phyloP scores from a whole-genome alignment of 1,284 basidiomycete genomes.

The Pseudozyma sp. region DNA sequence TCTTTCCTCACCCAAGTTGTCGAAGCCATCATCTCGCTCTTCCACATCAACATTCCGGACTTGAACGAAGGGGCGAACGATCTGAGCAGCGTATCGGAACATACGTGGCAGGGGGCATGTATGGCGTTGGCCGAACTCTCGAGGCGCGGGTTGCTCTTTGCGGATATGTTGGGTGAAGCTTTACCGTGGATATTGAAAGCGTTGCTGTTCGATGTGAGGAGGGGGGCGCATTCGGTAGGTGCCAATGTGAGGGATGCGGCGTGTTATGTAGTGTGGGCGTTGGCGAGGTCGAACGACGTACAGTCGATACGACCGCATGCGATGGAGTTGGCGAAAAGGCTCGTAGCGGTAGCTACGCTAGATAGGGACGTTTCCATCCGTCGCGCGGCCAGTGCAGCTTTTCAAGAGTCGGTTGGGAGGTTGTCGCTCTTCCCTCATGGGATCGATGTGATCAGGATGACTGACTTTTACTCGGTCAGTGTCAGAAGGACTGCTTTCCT shows the following conservation, averaged over 20 bases:
- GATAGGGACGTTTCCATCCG: slow-evolving; percentile 95
- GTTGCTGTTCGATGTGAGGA: slow-evolving; percentile 89
- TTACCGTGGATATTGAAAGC: slow-evolving; percentile 71
- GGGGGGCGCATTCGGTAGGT: slow-evolving; percentile 91
- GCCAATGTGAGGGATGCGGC: slow-evolving; percentile 94
- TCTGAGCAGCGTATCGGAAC: slow-evolving; percentile 75
- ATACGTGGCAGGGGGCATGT: slow-evolving; percentile 94
- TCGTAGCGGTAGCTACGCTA: slow-evolving; percentile 84
- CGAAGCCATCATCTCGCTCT: slow-evolving; percentile 80
- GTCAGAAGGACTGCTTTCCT: slow-evolving; percentile 85
- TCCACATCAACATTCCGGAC: slow-evolving; percentile 75
- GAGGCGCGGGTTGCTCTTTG: slow-evolving; percentile 76
- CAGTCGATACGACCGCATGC: slow-evolving; percentile 77
- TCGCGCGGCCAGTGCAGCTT: slow-evolving; percentile 96
- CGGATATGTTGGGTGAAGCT: slow-evolving; percentile 39
- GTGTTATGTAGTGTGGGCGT: slow-evolving; percentile 93
- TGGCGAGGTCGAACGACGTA: slow-evolving; percentile 76
- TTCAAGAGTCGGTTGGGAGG: slow-evolving; percentile 95
- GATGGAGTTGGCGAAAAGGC: slow-evolving; percentile 73
- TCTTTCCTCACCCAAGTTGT: slow-evolving; percentile 83
- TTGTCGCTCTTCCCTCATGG: slow-evolving; percentile 87
- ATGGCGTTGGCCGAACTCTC: slow-evolving; percentile 92
- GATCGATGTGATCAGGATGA: slow-evolving; percentile 88
- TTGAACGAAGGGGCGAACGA: slow-evolving; percentile 76
- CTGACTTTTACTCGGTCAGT: slow-evolving; percentile 94